Percentiles rank a stretch among this genome's conserved stretches.
These are phyloP conservation scores for Tolypocladium sp. DNA, from an alignment of 2,329 filamentous ascomycete species.

Conservation along the genomic window DNA sequence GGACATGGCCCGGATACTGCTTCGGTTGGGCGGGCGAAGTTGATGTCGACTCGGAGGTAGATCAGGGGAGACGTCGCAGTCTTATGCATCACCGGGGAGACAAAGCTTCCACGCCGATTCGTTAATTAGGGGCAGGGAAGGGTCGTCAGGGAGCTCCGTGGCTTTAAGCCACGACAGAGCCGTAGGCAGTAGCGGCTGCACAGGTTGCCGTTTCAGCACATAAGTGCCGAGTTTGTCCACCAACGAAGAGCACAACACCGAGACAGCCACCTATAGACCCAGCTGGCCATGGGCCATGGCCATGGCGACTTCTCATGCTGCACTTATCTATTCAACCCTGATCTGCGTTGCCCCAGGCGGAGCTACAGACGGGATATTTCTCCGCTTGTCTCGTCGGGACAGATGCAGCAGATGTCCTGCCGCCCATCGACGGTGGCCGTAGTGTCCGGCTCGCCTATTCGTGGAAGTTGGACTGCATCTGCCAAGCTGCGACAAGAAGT, in stretches of 20 bases:
- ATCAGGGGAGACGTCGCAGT: background rate
- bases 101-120: background rate
- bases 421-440: too few species aligned
- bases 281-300: background rate
- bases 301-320: background rate
- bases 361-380: background rate
- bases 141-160: too few species aligned
- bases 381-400: too few species aligned
- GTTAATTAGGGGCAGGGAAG: background rate
- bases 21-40: background rate
- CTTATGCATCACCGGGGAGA: background rate
- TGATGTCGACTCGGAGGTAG: background rate
- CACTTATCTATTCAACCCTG: background rate
- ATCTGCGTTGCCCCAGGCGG: background rate
- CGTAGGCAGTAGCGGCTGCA: too few species aligned
- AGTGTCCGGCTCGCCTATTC: background rate
- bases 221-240: too few species aligned
- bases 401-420: background rate
- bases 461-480: background rate
- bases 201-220: too few species aligned
- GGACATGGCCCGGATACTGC: too few species aligned
- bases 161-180: too few species aligned
- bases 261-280: too few species aligned
- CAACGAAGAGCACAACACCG: too few species aligned
- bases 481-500: background rate